Evolutionary conservation across 1,284 basidiomycete species (phyloP), one percentile per base, ranked within the genome.

Genomic region (Gymnopus androsaceus): DNA sequence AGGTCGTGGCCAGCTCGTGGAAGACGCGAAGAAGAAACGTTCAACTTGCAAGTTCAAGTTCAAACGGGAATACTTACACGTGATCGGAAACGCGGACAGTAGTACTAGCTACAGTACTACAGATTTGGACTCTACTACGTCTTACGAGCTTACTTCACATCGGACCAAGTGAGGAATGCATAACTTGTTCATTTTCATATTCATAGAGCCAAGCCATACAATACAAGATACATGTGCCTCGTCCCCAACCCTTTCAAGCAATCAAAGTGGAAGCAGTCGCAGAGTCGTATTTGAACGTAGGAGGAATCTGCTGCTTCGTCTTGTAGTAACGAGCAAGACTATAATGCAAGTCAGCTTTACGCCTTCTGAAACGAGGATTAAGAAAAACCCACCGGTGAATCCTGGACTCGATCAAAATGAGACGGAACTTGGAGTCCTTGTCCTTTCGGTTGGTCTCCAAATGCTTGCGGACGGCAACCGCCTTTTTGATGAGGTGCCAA

Each of bases 401-500:
- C 72, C 96, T 87, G 68, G 94, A 97, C 85, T 99, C 96, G 82
- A 98, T 96, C 67, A 98, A 82, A 81, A 96, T 95, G 70, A 96
- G 87, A 73, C 92, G 90, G 87, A 98, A 98, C 82, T 98, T 98
- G 79, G 92, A 94, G 78, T 90, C 94, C 83, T 93, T 95, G 85
- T 98, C 96, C 78, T 95, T 97, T 73, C 96, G 90, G 92, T 98
- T 98, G 69, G 87, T 84, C 80, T 98, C 94, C 67, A 99, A 87
- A 80, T 98, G 96, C 86, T 98, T 98, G 79, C 96, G 94, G 72
- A 99, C 94, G 66, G 92, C 84, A 73, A 98, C 95, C 74, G 96
- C 96, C 88, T 98, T 98, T 90, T 98, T 98, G 85, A 98, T 91
- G 75, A 98, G 89, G 87, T 95, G 90, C 91, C 94, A 98, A 61